Conservation (phyloP, 177 flowering plant species). For the Tripterygium wilfordii region DNA sequence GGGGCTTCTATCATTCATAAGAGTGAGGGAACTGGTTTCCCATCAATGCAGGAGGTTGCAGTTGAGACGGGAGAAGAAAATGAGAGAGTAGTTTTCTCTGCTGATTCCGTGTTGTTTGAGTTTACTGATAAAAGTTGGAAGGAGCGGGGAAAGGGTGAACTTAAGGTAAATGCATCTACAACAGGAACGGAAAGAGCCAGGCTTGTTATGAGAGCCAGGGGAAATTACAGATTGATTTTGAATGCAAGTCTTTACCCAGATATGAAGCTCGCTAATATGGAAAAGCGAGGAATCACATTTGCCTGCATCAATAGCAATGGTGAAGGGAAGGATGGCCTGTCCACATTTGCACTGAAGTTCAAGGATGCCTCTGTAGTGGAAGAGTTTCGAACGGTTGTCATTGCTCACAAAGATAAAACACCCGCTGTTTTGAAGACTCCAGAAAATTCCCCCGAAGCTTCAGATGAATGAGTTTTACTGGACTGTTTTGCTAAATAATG, state of each 20-base stretch:
- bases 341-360: slow-evolving; percentile 84
- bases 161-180: slow-evolving; percentile 70
- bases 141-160: slow-evolving; percentile 95
- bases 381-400: slow-evolving; percentile 53
- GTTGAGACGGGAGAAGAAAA: slow-evolving; percentile 96
- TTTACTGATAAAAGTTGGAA: slow-evolving; percentile 80
- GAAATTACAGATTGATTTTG: slow-evolving; percentile 75
- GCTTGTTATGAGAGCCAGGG: slow-evolving; percentile 82
- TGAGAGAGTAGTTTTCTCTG: slow-evolving; percentile 64
- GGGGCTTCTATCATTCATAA: slow-evolving; percentile 37
- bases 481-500: background rate
- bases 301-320: slow-evolving; percentile 70
- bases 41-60: slow-evolving; percentile 65
- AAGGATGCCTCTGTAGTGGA: slow-evolving; percentile 68
- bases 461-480: slow-evolving; percentile 30
- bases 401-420: slow-evolving; percentile 44
- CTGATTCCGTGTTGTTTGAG: slow-evolving; percentile 82
- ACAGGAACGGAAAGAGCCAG: slow-evolving; percentile 50
- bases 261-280: slow-evolving; percentile 93
- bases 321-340: slow-evolving; percentile 59
- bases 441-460: slow-evolving; percentile 76
- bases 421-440: slow-evolving; percentile 56
- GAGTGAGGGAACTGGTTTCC: slow-evolving; percentile 38
- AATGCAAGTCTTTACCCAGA: slow-evolving; percentile 85
- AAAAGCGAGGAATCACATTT: slow-evolving; percentile 84